These are phyloP conservation scores for Zarea fungicola DNA, from an alignment of 2,329 filamentous ascomycete species.

Conservation along the genomic window DNA sequence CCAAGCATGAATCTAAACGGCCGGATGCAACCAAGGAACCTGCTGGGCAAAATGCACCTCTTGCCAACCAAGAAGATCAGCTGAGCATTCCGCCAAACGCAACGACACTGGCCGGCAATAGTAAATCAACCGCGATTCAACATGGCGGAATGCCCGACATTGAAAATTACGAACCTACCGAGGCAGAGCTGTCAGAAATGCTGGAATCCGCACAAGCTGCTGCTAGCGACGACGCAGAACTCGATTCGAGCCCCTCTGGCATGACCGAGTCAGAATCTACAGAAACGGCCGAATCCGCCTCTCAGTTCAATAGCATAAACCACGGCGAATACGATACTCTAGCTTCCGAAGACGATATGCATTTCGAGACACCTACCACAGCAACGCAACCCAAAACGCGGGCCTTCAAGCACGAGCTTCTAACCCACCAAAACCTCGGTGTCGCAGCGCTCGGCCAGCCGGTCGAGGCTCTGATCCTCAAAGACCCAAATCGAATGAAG, in stretches of 20 bases:
- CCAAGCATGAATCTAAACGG: no score
- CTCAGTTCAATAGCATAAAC: not conserved
- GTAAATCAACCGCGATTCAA: not conserved
- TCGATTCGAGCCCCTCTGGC: no score
- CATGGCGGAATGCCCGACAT: conserved; percentile 6
- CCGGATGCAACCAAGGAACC: no score
- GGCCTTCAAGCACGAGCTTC: conserved; percentile 21
- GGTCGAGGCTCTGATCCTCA: conserved; percentile 44
- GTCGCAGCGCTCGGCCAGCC: conserved; percentile 30
- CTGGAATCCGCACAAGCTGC: not conserved
- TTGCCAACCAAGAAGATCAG: not conserved
- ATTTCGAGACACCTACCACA: not conserved
- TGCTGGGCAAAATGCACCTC: not conserved
- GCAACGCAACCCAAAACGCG: not conserved
- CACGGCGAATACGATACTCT: conserved; percentile 5
- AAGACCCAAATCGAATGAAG: conserved; percentile 30
- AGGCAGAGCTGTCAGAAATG: not conserved
- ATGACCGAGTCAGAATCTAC: not conserved
- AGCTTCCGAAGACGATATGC: conserved; percentile 9
- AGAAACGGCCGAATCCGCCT: not conserved
- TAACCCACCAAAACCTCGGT: conserved; percentile 26
- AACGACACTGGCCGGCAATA: not conserved
- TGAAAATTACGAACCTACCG: conserved; percentile 8
- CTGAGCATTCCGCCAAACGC: not conserved
- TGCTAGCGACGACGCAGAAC: conserved; percentile 1